phyloP scores from a whole-genome alignment of 208 protist genomes.

The Acanthamoeba healyi region DNA sequence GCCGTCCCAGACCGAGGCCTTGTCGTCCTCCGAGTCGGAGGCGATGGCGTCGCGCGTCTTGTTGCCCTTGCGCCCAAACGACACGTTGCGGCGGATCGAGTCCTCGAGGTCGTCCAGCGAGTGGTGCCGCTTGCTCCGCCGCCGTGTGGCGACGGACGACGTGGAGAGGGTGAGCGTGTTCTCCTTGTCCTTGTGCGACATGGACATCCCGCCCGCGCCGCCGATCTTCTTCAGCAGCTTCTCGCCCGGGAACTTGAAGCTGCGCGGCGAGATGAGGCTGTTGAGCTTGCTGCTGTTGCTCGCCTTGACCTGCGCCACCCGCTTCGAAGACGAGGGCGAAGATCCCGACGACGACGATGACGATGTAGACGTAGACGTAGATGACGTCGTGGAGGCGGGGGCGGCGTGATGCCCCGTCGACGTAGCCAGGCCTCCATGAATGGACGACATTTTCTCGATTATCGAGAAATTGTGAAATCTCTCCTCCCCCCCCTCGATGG shows the following conservation, averaged over 20 bases:
- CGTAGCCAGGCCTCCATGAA: no score
- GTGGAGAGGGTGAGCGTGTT: constrained; percentile 51
- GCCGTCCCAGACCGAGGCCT: constrained; percentile 41
- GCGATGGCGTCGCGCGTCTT: constrained; percentile 17
- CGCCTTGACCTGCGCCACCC: constrained; percentile 44
- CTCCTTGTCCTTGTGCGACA: neutral
- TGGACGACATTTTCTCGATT: no score
- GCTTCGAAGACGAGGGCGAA: neutral
- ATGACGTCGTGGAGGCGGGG: no score
- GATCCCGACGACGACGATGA: neutral
- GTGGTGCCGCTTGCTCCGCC: constrained; percentile 32
- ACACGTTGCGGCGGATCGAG: constrained; percentile 37
- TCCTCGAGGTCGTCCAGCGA: constrained; percentile 46
- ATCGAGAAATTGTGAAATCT: no score
- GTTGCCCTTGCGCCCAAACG: constrained; percentile 30
- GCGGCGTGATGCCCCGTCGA: no score
- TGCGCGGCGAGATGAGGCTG: constrained; percentile 61
- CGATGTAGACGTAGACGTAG: no score
- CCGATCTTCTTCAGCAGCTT: constrained; percentile 61
- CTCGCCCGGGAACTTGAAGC: constrained; percentile 50
- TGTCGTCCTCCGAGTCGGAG: constrained; percentile 33
- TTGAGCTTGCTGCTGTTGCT: constrained; percentile 64
- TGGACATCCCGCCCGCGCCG: neutral
- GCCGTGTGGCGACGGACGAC: neutral
- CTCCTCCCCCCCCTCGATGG: no score